These are phyloP conservation scores for Calvatia gigantea DNA, from an alignment of 768 basidiomycete genomes.

Conservation along the genomic window DNA sequence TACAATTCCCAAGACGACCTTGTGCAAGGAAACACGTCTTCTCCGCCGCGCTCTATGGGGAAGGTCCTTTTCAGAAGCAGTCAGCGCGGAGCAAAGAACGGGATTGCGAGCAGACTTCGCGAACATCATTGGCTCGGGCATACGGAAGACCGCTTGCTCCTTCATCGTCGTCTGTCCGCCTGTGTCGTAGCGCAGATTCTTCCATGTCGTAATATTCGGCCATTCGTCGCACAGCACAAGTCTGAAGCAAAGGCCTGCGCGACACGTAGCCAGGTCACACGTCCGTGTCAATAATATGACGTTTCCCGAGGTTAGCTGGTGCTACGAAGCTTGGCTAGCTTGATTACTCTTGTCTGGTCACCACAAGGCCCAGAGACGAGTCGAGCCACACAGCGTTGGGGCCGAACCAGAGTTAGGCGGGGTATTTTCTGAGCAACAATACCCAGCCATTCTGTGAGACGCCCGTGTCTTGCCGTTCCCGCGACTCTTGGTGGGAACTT, in stretches of 20 bases:
- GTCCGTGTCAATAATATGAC: background rate
- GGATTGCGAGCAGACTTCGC: background rate
- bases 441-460: too few species aligned
- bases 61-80: background rate
- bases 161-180: conserved; percentile 5
- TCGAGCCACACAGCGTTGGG: too few species aligned
- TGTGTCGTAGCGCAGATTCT: conserved; percentile 4
- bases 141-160: background rate
- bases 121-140: background rate
- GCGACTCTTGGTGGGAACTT: too few species aligned
- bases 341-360: too few species aligned
- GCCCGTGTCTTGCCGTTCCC: too few species aligned
- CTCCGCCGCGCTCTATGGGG: background rate
- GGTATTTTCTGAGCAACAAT: too few species aligned
- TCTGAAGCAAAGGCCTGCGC: background rate
- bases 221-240: background rate
- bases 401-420: too few species aligned
- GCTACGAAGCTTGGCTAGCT: too few species aligned
- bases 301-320: background rate
- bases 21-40: background rate
- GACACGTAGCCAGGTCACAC: conserved; percentile 6
- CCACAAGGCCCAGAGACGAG: too few species aligned
- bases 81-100: background rate
- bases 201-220: conserved; percentile 2
- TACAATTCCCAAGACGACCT: background rate